These are phyloP conservation scores for Gastrolobium villosum DNA, from an alignment of 306 rosid species.

Conservation along the genomic window DNA sequence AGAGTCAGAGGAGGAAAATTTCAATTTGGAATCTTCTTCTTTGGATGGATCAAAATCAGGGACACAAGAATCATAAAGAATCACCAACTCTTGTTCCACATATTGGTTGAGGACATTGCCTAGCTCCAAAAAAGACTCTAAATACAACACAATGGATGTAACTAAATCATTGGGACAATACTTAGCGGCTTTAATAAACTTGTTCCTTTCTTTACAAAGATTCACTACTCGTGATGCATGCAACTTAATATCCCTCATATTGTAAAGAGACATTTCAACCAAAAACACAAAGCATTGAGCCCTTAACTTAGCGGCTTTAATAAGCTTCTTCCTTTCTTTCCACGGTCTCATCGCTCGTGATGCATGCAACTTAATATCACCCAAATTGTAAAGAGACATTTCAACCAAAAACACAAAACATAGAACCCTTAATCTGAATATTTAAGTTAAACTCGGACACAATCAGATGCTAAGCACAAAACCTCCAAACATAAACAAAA, in stretches of 20 bases:
- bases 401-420: background rate
- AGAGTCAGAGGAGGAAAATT: constrained; percentile 29
- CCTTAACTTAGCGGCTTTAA: too few species aligned
- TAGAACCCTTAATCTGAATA: constrained; percentile 13
- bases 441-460: background rate
- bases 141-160: constrained; percentile 38
- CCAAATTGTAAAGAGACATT: too few species aligned
- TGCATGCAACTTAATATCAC: too few species aligned
- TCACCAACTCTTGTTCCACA: constrained; percentile 45
- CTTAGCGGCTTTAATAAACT: constrained; percentile 38
- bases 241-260: constrained; percentile 36
- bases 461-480: background rate
- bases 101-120: constrained; percentile 48
- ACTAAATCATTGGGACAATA: constrained; percentile 45
- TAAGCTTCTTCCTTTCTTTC: too few species aligned
- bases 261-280: too few species aligned
- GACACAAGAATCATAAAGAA: constrained; percentile 17
- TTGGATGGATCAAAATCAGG: constrained; percentile 34
- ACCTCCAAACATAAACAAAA: background rate
- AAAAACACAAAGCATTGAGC: too few species aligned
- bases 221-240: constrained; percentile 41
- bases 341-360: too few species aligned
- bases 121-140: constrained; percentile 46
- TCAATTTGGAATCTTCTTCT: constrained; percentile 8
- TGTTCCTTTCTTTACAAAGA: constrained; percentile 50